phyloP scores from a whole-genome alignment of 2,329 filamentous ascomycete species.

The Chrysoporthe cubensis region DNA sequence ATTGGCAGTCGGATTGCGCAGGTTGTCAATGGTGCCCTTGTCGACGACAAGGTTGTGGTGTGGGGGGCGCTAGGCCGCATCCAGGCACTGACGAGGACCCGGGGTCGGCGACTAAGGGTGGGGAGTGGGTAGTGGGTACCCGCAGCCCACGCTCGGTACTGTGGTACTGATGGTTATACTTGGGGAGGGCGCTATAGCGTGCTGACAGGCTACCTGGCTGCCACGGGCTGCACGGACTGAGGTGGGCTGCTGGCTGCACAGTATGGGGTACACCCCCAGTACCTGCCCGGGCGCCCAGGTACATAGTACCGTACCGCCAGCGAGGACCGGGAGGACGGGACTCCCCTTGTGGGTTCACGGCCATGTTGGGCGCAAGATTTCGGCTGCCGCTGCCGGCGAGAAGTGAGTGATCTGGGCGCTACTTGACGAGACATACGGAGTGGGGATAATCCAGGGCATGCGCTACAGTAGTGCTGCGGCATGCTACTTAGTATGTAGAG shows the following conservation, averaged over 20 bases:
- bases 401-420: slow-evolving; percentile 15
- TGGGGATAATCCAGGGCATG: background rate
- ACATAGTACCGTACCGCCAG: background rate
- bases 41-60: slow-evolving; percentile 17
- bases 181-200: no score
- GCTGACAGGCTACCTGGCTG: no score
- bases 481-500: background rate
- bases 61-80: slow-evolving; percentile 24
- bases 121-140: slow-evolving; percentile 2
- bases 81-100: slow-evolving; percentile 8
- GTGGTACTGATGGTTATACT: background rate
- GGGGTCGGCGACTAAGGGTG: background rate
- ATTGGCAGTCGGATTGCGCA: background rate
- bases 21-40: slow-evolving; percentile 29
- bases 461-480: no score
- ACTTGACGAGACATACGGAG: background rate
- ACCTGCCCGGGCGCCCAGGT: no score
- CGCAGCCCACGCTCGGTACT: background rate
- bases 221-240: slow-evolving; percentile 2
- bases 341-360: slow-evolving; percentile 1
- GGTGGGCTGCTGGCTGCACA: background rate
- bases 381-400: slow-evolving; percentile 20
- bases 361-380: slow-evolving; percentile 11
- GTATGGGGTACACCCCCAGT: background rate
- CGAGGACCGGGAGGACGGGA: background rate